Percentiles rank a stretch among this genome's conserved stretches.
phyloP scores from a whole-genome alignment of 2,329 filamentous ascomycete species.

The Fusarium pseudograminearum region DNA sequence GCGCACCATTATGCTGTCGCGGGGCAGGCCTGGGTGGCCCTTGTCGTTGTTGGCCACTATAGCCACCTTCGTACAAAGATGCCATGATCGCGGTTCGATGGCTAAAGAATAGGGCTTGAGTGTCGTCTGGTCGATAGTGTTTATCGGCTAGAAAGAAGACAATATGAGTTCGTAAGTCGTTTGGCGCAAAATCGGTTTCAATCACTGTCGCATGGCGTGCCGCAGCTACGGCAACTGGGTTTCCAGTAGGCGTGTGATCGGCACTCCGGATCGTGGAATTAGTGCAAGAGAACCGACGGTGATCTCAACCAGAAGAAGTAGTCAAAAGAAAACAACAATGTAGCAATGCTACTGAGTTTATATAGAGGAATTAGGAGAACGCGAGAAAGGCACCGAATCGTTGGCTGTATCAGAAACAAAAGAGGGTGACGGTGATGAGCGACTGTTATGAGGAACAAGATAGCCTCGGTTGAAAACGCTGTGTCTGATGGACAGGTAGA shows the following conservation, averaged over 20 bases:
- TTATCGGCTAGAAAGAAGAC: constrained; percentile 8
- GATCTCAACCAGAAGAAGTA: constrained; percentile 15
- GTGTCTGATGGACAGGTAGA: constrained; percentile 10
- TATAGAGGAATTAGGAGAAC: constrained; percentile 1
- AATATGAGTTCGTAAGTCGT: constrained; percentile 8
- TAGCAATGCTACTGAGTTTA: constrained; percentile 14
- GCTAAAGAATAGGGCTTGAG: constrained; percentile 1
- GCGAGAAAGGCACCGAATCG: constrained; percentile 9
- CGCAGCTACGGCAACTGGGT: constrained; percentile 36
- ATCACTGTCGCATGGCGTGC: constrained; percentile 48
- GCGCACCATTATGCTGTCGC: constrained; percentile 51
- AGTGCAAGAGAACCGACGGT: constrained; percentile 23
- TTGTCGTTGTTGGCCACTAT: constrained; percentile 58
- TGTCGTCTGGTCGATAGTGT: constrained; percentile 4
- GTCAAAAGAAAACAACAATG: constrained; percentile 1
- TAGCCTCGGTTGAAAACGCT: constrained; percentile 1
- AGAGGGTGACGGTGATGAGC: constrained; percentile 9
- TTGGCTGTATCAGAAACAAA: constrained; percentile 10
- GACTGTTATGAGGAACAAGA: constrained; percentile 13
- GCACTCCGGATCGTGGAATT: constrained; percentile 35
- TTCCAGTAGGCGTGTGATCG: constrained; percentile 43
- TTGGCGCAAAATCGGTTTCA: constrained; percentile 36
- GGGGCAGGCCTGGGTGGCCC: constrained; percentile 57
- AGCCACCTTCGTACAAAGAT: constrained; percentile 59
- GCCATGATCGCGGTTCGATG: constrained; percentile 56